Percentiles rank a stretch among this genome's conserved stretches.
phyloP scores from a whole-genome alignment of 2,329 filamentous ascomycete species.

The Blastomyces parvus region DNA sequence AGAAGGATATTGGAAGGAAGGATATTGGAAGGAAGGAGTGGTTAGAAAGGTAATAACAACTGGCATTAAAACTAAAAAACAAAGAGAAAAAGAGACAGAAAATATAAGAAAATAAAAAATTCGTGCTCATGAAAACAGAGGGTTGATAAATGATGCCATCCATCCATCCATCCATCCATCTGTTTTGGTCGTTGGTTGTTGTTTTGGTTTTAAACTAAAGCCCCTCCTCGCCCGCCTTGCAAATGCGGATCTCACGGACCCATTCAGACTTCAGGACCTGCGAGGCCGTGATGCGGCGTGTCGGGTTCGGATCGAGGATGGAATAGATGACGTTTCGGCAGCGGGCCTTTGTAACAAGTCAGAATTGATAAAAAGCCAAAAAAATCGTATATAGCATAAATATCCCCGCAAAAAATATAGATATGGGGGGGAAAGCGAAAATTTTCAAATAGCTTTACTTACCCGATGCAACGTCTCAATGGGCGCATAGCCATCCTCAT shows the following conservation, averaged over 20 bases:
- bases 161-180: no score
- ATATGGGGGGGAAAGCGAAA: neutral
- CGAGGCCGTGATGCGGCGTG: slow-evolving; percentile 83
- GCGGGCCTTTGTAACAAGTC: slow-evolving; percentile 55
- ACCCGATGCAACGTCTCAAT: slow-evolving; percentile 94
- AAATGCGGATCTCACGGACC: slow-evolving; percentile 95
- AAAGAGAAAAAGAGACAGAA: no score
- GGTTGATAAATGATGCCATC: no score
- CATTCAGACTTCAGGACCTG: slow-evolving; percentile 98
- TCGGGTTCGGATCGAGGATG: slow-evolving; percentile 89
- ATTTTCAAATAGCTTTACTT: slow-evolving; percentile 42
- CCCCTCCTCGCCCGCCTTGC: slow-evolving; percentile 92
- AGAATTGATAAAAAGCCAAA: slow-evolving; percentile 10
- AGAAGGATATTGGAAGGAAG: no score
- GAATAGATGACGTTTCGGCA: slow-evolving; percentile 99
- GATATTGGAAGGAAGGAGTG: no score
- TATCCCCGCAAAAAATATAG: slow-evolving; percentile 6
- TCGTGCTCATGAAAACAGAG: no score
- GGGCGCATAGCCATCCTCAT: slow-evolving; percentile 90
- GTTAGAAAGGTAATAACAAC: no score
- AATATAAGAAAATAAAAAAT: no score
- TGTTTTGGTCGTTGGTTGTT: no score
- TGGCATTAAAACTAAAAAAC: no score
- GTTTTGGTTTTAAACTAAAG: slow-evolving; percentile 44
- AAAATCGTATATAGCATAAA: no score